These are phyloP conservation scores for Botrytis byssoidea DNA, from an alignment of 2,329 filamentous ascomycete species.

Conservation along the genomic window DNA sequence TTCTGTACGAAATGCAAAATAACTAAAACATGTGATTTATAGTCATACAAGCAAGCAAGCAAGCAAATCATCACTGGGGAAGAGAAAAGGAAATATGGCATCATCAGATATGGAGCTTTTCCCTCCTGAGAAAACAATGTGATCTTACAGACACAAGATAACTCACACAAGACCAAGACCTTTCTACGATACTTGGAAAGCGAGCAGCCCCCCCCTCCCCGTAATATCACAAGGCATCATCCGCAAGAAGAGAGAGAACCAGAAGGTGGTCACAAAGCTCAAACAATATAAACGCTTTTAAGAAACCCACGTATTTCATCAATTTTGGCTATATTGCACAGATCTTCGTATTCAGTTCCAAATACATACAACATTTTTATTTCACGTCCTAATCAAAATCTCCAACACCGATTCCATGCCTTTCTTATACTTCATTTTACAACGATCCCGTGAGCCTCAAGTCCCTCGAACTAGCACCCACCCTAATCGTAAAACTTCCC, in stretches of 20 bases:
- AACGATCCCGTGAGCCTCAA: constrained; percentile 33
- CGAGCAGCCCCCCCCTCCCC: background rate
- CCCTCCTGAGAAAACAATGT: no score
- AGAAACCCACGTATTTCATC: no score
- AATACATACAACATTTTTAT: background rate
- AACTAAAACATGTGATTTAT: background rate
- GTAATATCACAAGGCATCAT: no score
- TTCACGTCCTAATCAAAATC: background rate
- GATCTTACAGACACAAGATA: background rate
- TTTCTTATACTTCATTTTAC: constrained; percentile 2
- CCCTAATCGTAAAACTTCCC: constrained; percentile 44
- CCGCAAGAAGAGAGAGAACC: background rate
- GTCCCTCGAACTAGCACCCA: constrained; percentile 44
- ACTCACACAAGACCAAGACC: background rate
- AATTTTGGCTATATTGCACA: background rate
- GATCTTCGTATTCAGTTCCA: background rate
- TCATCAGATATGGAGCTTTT: background rate
- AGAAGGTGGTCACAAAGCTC: background rate
- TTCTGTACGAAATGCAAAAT: background rate
- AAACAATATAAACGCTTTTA: fast-evolving
- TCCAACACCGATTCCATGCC: background rate
- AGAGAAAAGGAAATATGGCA: background rate
- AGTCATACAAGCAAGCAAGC: background rate
- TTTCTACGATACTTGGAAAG: background rate
- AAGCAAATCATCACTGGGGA: background rate